These are phyloP conservation scores for Clonostachys solani DNA, from an alignment of 2,329 filamentous ascomycete species.

Conservation along the genomic window DNA sequence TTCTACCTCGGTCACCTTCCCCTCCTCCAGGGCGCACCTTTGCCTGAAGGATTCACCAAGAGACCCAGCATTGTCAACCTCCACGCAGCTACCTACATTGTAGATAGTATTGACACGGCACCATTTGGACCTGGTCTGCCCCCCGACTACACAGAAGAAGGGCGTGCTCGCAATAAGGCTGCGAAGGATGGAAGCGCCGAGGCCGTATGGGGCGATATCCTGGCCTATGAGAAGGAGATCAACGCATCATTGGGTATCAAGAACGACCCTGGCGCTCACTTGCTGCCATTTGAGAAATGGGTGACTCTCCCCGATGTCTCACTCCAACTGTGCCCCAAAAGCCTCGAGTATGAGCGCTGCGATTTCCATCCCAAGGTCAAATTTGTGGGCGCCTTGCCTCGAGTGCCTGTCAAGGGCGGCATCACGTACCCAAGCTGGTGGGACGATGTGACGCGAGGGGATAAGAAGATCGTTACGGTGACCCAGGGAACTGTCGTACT, in stretches of 20 bases:
- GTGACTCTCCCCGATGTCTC: constrained; percentile 20
- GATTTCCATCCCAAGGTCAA: constrained; percentile 30
- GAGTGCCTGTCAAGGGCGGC: constrained; percentile 16
- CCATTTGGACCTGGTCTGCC: constrained; percentile 31
- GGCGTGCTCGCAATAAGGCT: constrained; percentile 22
- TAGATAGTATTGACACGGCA: constrained; percentile 28
- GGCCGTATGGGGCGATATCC: constrained; percentile 11
- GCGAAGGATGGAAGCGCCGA: constrained; percentile 15
- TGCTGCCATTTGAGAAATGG: constrained; percentile 17
- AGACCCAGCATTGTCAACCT: constrained; percentile 31
- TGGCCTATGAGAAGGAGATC: constrained; percentile 14
- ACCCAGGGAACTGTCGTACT: constrained; percentile 39
- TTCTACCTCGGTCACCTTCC: constrained; percentile 29
- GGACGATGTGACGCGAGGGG: constrained; percentile 26
- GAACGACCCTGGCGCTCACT: constrained; percentile 3
- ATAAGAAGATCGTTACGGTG: constrained; percentile 37
- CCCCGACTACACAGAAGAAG: constrained; percentile 27
- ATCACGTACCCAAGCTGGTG: constrained; percentile 37
- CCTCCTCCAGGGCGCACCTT: constrained; percentile 27
- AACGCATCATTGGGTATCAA: constrained; percentile 21
- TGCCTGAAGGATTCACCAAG: constrained; percentile 26
- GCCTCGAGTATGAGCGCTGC: constrained; percentile 30
- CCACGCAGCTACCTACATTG: constrained; percentile 27
- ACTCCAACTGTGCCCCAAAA: constrained; percentile 30
- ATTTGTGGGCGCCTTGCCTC: constrained; percentile 35